Base-by-base conservation (phyloP, 176 grass and related monocot species). In the Paspalum vaginatum region DNA sequence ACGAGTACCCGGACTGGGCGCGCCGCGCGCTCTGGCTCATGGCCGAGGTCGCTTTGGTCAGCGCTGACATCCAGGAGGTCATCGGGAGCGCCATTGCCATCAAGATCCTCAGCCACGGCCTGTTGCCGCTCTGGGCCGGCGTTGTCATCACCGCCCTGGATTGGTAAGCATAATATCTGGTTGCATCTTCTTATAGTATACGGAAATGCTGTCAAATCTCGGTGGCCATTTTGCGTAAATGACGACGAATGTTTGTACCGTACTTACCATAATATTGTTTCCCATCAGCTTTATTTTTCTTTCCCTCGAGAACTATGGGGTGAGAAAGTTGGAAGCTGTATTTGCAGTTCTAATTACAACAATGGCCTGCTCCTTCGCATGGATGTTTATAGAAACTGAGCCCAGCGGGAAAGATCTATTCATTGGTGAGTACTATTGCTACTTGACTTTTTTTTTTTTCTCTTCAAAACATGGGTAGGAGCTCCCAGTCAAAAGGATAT, bases 11-110 rank as follows among this genome's bases (percentile, higher is more conserved):
- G 2, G 64, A 80, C 22, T 93, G 92, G 90, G 88, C 90, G 25
- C 85, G 90, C 42, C 63, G 80, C 46, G 75, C 41, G 20, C 87
- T 98, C 22, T 94, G 91, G 94, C 63, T 91, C n/a, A 97, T 97
- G 94, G 87, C 91, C 17, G 91, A 97, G 89, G 51, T 97, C 49
- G 88, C 94, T 13, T 65, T 97, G 74, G 93, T 97, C 66, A 91
- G 91, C 9, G 95, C 89, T 11, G 95, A 97, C 58, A 97, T 97
- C 44, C 95, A 97, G 72, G 92, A 97, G 80, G 92, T 97, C 72
- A 97, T 97, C 66, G 89, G 92, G 21, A 97, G 95, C 24, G 91
- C 87, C 68, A 92, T 97, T 63, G 89, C 95, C 38, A 92, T 97
- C 59, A 94, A 94, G 87, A 97, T 97, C 70, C 86, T 97, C 20